phyloP scores from a whole-genome alignment of 2,329 filamentous ascomycete genomes.

The Cladobotryum protrusum region DNA sequence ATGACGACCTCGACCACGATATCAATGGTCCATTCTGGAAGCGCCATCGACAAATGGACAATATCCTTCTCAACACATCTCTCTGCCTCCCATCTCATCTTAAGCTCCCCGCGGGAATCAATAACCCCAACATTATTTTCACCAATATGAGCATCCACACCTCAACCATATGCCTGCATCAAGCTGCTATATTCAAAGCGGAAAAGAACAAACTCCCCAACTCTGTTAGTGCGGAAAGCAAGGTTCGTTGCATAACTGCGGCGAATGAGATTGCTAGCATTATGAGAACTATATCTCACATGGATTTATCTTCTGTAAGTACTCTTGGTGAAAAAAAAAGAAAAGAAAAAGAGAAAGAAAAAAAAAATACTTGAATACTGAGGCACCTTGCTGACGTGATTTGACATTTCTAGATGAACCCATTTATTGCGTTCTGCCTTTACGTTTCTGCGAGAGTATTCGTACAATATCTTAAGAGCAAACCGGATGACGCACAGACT shows the following conservation, averaged over 20 bases:
- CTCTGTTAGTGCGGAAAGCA: constrained; percentile 80
- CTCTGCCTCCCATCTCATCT: constrained; percentile 75
- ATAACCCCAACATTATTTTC: constrained; percentile 81
- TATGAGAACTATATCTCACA: constrained; percentile 90
- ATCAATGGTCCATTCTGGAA: constrained; percentile 95
- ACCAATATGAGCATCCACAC: constrained; percentile 97
- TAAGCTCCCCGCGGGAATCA: constrained; percentile 69
- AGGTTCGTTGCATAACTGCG: constrained; percentile 85
- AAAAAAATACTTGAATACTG: background rate
- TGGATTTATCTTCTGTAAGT: constrained; percentile 75
- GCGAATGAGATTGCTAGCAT: constrained; percentile 91
- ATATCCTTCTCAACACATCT: constrained; percentile 80
- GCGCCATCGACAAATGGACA: constrained; percentile 82
- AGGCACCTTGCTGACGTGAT: background rate
- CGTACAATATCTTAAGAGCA: constrained; percentile 90
- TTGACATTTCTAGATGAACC: constrained; percentile 64
- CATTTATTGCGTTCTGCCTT: constrained; percentile 90
- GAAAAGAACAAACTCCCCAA: constrained; percentile 77
- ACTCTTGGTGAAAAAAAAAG: too few relatives aligned
- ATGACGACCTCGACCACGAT: constrained; percentile 76
- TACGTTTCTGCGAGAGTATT: constrained; percentile 96
- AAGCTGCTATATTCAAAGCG: constrained; percentile 95
- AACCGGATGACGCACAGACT: constrained; percentile 75
- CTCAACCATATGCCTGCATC: constrained; percentile 93
- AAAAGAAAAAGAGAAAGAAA: too few relatives aligned